Conservation (phyloP, 179 eudicot genomes). For the Beta corolliflora region DNA sequence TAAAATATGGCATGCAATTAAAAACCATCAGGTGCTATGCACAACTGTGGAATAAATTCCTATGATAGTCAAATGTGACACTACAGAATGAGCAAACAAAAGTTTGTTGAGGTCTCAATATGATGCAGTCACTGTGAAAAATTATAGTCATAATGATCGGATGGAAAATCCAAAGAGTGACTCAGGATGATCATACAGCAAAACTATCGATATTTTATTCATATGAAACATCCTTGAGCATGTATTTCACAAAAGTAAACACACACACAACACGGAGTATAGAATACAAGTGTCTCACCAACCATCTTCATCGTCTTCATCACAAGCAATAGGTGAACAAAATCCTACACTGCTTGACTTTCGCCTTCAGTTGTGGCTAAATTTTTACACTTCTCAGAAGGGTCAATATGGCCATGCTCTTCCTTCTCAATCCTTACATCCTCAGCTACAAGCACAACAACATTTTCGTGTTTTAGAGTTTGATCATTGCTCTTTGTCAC, state of each 20-base stretch:
- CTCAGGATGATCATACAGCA: conserved; percentile 1
- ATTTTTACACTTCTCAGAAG: conserved; percentile 13
- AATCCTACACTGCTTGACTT: conserved; percentile 11
- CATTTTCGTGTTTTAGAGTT: not conserved
- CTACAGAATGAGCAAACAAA: not conserved
- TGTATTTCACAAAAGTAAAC: not conserved
- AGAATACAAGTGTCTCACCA: conserved; percentile 14
- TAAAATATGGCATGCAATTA: not conserved
- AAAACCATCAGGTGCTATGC: not conserved
- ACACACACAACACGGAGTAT: conserved; percentile 8
- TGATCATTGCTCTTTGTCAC: not conserved
- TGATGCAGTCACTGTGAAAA: not conserved
- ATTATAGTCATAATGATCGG: not conserved
- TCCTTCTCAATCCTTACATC: not conserved
- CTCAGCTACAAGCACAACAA: not conserved
- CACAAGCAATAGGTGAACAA: conserved; percentile 4
- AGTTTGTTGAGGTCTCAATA: not conserved
- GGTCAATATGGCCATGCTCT: conserved; percentile 9
- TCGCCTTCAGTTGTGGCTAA: conserved; percentile 6
- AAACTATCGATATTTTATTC: not conserved
- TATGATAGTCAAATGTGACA: not conserved
- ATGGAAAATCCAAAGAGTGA: not conserved
- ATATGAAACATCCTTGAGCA: not conserved
- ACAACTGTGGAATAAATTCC: not conserved
- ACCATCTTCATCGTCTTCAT: conserved; percentile 7